Evolutionary conservation across 2,329 filamentous ascomycete species (phyloP).

Genomic region (Diplodia intermedia): DNA sequence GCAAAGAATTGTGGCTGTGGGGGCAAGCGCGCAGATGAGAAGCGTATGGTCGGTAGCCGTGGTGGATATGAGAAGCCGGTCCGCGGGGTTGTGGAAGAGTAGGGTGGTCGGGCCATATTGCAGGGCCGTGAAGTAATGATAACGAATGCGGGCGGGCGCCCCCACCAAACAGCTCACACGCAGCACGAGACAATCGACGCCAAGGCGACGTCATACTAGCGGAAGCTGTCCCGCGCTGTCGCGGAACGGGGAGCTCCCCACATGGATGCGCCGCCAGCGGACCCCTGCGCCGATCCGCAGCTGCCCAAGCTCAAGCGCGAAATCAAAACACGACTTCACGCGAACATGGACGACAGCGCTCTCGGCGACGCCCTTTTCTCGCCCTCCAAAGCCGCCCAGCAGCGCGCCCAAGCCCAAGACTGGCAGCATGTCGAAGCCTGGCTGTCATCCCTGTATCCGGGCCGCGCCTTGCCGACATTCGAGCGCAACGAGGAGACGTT

Average conservation of each 20-base stretch:
- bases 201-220: conserved; percentile 27
- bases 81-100: background rate
- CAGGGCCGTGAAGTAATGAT: background rate
- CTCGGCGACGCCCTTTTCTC: conserved; percentile 60
- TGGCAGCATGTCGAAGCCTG: conserved; percentile 89
- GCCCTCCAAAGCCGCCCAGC: conserved; percentile 71
- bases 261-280: background rate
- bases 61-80: background rate
- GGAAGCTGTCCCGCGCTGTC: conserved; percentile 17
- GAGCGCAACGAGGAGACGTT: conserved; percentile 89
- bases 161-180: conserved; percentile 21
- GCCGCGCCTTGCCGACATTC: conserved; percentile 72
- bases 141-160: conserved; percentile 10
- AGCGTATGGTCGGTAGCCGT: conserved; percentile 1
- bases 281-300: conserved; percentile 24
- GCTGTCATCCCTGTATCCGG: conserved; percentile 72
- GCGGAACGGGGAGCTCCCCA: conserved; percentile 5
- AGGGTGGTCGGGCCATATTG: background rate
- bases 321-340: conserved; percentile 10
- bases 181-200: conserved; percentile 9
- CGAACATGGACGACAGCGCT: conserved; percentile 38
- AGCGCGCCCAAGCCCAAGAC: conserved; percentile 83
- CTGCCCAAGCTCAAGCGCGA: conserved; percentile 19
- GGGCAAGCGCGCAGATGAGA: background rate
- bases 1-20: conserved; percentile 16